These are phyloP conservation scores for Wickerhamomyces bovis DNA, from an alignment of 805 yeast genomes.

Conservation along the genomic window DNA sequence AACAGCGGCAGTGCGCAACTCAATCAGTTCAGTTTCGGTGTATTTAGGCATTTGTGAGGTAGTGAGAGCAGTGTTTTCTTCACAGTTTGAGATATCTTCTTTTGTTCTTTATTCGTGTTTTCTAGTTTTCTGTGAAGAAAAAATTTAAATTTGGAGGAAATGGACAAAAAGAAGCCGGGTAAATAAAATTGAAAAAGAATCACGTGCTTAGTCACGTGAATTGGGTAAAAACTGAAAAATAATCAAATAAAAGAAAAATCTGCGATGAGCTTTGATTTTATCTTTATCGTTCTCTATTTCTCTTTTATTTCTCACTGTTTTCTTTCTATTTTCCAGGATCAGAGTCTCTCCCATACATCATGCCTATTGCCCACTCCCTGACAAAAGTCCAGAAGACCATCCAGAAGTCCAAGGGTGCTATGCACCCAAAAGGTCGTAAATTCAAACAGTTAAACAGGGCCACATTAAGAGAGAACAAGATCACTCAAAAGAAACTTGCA, in stretches of 20 bases:
- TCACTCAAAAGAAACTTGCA: constrained; percentile 51
- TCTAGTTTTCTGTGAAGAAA: neutral
- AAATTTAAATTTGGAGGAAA: neutral
- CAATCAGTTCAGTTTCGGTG: constrained; percentile 65
- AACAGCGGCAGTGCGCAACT: constrained; percentile 49
- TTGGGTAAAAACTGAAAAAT: too few relatives aligned
- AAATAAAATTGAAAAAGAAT: too few relatives aligned
- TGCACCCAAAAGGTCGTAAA: constrained; percentile 88
- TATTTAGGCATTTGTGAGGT: constrained; percentile 43
- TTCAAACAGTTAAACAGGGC: constrained; percentile 81
- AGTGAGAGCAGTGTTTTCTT: neutral
- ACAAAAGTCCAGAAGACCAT: constrained; percentile 58
- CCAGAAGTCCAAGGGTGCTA: constrained; percentile 45
- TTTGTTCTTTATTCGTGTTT: neutral
- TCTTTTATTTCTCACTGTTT: neutral
- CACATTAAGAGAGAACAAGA: constrained; percentile 72
- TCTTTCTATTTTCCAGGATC: neutral
- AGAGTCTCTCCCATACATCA: neutral
- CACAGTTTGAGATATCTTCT: neutral
- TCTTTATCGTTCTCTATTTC: neutral
- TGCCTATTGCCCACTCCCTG: constrained; percentile 68
- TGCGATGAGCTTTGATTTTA: neutral
- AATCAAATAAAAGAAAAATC: neutral
- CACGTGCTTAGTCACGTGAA: neutral
- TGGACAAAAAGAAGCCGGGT: neutral